Conservation (phyloP, 495 filamentous ascomycete species). For the Xeromyces bisporus region DNA sequence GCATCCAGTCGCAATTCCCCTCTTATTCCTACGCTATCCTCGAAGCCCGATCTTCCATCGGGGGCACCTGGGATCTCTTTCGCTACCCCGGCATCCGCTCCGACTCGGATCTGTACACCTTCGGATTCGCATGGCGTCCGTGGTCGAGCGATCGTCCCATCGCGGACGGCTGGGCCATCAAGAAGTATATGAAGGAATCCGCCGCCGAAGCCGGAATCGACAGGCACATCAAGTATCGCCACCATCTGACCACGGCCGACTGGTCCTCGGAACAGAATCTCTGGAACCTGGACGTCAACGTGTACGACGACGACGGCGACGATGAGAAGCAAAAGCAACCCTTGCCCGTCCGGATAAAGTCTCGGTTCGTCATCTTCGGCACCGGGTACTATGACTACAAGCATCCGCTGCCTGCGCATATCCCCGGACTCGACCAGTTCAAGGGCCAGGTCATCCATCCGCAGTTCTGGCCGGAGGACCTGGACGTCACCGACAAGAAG, state of each 20-base stretch:
- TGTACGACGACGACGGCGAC: no score
- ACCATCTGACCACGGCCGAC: constrained; percentile 35
- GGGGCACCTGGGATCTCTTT: constrained; percentile 61
- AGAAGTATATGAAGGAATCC: constrained; percentile 43
- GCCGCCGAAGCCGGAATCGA: constrained; percentile 43
- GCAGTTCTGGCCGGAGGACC: constrained; percentile 35
- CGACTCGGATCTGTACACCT: constrained; percentile 50
- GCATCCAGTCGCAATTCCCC: constrained; percentile 38
- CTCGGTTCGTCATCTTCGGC: constrained; percentile 42
- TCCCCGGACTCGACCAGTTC: constrained; percentile 24
- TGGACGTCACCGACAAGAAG: constrained; percentile 32
- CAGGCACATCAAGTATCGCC: constrained; percentile 39
- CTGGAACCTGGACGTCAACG: constrained; percentile 47
- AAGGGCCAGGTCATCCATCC: constrained; percentile 31
- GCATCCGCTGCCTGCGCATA: constrained; percentile 33
- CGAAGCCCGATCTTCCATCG: constrained; percentile 37
- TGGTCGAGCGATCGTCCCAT: constrained; percentile 45
- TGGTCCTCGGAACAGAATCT: constrained; percentile 43
- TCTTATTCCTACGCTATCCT: constrained; percentile 32
- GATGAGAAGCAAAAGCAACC: constrained; percentile 34
- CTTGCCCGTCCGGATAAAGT: constrained; percentile 25
- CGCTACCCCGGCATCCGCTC: constrained; percentile 53
- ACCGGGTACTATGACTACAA: constrained; percentile 45
- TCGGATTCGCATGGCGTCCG: constrained; percentile 51
- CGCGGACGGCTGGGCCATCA: constrained; percentile 41